Percentiles rank a stretch among this genome's conserved stretches.
These are phyloP conservation scores for Nakazawaea peltata DNA, from an alignment of 805 yeast genomes.

Conservation along the genomic window DNA sequence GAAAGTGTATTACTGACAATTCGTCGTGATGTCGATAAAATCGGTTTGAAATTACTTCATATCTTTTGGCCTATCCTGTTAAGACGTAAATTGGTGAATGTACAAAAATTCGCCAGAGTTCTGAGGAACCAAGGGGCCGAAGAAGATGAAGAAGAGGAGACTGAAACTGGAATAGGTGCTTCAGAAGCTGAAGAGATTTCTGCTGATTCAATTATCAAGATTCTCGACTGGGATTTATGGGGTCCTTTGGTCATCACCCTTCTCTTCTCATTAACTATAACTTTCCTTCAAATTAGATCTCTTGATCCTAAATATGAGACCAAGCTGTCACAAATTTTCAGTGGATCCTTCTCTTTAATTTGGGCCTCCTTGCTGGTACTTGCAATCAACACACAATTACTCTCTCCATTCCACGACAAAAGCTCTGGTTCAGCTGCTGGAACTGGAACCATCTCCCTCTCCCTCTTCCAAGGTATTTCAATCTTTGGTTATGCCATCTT, in stretches of 20 bases:
- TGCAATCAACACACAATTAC: slow-evolving; percentile 45
- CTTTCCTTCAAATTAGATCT: slow-evolving; percentile 29
- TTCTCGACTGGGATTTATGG: slow-evolving; percentile 56
- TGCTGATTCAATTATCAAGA: slow-evolving; percentile 23
- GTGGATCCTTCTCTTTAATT: slow-evolving; percentile 44
- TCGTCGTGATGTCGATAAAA: slow-evolving; percentile 23
- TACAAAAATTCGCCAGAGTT: slow-evolving; percentile 15
- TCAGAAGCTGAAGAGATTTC: slow-evolving; percentile 24
- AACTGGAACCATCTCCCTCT: slow-evolving; percentile 28
- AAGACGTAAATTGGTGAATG: slow-evolving; percentile 20
- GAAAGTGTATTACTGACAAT: slow-evolving; percentile 46
- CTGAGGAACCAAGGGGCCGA: slow-evolving; percentile 9
- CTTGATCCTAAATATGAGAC: slow-evolving; percentile 19
- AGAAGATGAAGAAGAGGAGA: slow-evolving; percentile 12
- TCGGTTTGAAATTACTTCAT: slow-evolving; percentile 25
- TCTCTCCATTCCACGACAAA: slow-evolving; percentile 35
- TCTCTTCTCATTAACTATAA: slow-evolving; percentile 38
- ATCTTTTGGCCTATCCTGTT: slow-evolving; percentile 29
- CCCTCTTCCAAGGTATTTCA: slow-evolving; percentile 47
- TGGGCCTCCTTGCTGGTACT: slow-evolving; percentile 42
- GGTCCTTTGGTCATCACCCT: slow-evolving; percentile 50
- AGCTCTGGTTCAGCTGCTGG: slow-evolving; percentile 19
- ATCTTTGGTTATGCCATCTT: slow-evolving; percentile 49
- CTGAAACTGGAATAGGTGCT: slow-evolving; percentile 13
- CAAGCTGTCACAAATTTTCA: slow-evolving; percentile 39